Conservation (phyloP, 164 flowering plant genomes). For the Aristolochia californica region DNA sequence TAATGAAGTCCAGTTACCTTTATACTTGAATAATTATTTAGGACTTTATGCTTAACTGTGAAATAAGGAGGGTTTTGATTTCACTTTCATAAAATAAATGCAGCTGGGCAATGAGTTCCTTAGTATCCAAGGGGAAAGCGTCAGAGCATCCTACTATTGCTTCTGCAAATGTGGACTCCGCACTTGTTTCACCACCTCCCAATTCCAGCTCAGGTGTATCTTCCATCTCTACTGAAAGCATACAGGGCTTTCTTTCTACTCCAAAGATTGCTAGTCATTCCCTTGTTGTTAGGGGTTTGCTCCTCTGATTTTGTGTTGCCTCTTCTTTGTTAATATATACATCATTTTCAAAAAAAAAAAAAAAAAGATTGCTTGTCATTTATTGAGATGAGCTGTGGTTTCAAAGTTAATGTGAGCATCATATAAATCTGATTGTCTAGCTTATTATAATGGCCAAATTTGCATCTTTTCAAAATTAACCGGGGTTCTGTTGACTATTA, state of each 20-base stretch:
- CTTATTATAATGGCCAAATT: constrained; percentile 1
- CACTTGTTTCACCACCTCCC: constrained; percentile 40
- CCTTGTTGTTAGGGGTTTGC: no score
- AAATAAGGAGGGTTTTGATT: neutral
- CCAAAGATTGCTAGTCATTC: neutral
- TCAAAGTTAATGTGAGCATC: neutral
- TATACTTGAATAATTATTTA: neutral
- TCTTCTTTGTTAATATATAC: no score
- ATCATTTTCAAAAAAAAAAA: no score
- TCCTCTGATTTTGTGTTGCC: no score
- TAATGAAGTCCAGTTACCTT: neutral
- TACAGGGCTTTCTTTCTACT: neutral
- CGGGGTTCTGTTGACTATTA: constrained; percentile 6
- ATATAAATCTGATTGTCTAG: neutral
- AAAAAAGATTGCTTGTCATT: no score
- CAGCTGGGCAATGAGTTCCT: constrained; percentile 99
- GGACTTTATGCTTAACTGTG: neutral
- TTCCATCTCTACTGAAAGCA: neutral
- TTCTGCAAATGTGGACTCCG: constrained; percentile 30
- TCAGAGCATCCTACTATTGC: constrained; percentile 59
- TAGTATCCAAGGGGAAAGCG: constrained; percentile 75
- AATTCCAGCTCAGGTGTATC: constrained; percentile 47
- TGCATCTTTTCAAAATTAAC: neutral
- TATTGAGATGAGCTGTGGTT: neutral
- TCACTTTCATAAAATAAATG: constrained; percentile 14